These are phyloP conservation scores for Paraconiothyrium brasiliense DNA, from an alignment of 2,329 filamentous ascomycete genomes.

Conservation along the genomic window DNA sequence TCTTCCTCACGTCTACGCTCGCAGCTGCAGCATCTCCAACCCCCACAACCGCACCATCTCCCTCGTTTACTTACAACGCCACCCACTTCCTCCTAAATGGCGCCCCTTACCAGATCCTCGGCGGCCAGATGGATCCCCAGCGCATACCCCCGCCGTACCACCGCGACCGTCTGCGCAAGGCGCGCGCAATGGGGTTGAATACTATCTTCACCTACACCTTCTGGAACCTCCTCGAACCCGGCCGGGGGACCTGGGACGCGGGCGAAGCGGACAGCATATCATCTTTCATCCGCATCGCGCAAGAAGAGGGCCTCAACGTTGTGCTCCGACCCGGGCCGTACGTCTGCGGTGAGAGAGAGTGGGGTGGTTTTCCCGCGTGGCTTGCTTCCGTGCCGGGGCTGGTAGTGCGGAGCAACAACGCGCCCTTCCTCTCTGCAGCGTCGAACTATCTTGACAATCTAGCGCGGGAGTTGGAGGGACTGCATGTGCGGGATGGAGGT, in stretches of 20 bases:
- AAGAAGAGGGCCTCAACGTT: conserved; percentile 58
- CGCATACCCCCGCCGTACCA: conserved; percentile 60
- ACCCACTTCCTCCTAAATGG: conserved; percentile 54
- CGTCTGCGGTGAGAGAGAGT: conserved; percentile 61
- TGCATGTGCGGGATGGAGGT: conserved; percentile 56
- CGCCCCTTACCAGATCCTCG: conserved; percentile 55
- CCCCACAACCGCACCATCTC: not conserved
- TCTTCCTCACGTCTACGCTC: not conserved
- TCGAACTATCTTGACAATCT: conserved; percentile 52
- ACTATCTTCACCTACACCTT: conserved; percentile 63
- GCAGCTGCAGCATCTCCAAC: not conserved
- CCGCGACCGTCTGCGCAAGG: conserved; percentile 57
- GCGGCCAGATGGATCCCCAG: conserved; percentile 63
- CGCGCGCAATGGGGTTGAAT: conserved; percentile 60
- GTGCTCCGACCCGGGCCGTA: conserved; percentile 61
- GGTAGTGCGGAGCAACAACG: conserved; percentile 54
- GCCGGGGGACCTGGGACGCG: conserved; percentile 51
- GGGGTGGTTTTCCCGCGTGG: conserved; percentile 61
- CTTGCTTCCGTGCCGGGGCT: conserved; percentile 53
- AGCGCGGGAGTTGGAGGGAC: conserved; percentile 46
- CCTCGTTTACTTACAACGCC: conserved; percentile 53
- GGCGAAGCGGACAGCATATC: conserved; percentile 59
- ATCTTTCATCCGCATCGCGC: conserved; percentile 58
- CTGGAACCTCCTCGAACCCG: conserved; percentile 61
- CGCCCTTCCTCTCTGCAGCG: conserved; percentile 51